A percentile compares a stretch with the other conserved stretches of the same genome.
These are phyloP conservation scores for Trichoderma sp. DNA, from an alignment of 2,329 filamentous ascomycete species.

Conservation along the genomic window DNA sequence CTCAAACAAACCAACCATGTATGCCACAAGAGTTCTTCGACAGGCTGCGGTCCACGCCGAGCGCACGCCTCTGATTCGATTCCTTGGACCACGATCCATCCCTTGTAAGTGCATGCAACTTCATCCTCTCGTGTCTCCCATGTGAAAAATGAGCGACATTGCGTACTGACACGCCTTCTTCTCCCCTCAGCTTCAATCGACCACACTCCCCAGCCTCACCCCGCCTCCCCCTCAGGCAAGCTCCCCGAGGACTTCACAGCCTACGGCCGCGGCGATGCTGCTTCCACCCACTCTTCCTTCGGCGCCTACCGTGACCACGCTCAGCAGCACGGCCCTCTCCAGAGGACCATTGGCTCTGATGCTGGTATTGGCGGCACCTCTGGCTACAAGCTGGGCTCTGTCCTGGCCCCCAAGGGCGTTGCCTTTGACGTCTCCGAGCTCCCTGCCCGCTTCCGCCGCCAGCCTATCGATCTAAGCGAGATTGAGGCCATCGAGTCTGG, in stretches of 20 bases:
- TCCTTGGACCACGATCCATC: slow-evolving; percentile 61
- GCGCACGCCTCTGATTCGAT: slow-evolving; percentile 63
- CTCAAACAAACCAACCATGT: slow-evolving; percentile 45
- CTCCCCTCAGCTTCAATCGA: slow-evolving; percentile 60
- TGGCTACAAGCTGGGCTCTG: slow-evolving; percentile 71
- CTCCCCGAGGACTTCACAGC: slow-evolving; percentile 59
- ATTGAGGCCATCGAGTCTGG: slow-evolving; percentile 96
- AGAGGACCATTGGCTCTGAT: slow-evolving; percentile 52
- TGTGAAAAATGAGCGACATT: neutral
- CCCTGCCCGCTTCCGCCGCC: slow-evolving; percentile 77
- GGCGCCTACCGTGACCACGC: slow-evolving; percentile 76
- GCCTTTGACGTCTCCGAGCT: slow-evolving; percentile 90
- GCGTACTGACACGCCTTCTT: slow-evolving; percentile 29
- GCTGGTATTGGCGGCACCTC: slow-evolving; percentile 60
- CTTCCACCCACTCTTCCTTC: slow-evolving; percentile 60
- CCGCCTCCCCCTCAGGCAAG: slow-evolving; percentile 65
- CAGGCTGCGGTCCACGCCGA: slow-evolving; percentile 61
- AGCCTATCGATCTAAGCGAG: slow-evolving; percentile 74
- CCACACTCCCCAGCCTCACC: slow-evolving; percentile 73
- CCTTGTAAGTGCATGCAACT: slow-evolving; percentile 46
- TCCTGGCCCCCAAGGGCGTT: slow-evolving; percentile 70
- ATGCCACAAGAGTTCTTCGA: slow-evolving; percentile 57
- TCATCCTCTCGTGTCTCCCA: neutral
- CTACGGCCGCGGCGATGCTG: slow-evolving; percentile 29
- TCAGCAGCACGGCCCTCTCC: slow-evolving; percentile 75